phyloP scores from a whole-genome alignment of 2,329 filamentous ascomycete species.

The Diaporthe vexans region DNA sequence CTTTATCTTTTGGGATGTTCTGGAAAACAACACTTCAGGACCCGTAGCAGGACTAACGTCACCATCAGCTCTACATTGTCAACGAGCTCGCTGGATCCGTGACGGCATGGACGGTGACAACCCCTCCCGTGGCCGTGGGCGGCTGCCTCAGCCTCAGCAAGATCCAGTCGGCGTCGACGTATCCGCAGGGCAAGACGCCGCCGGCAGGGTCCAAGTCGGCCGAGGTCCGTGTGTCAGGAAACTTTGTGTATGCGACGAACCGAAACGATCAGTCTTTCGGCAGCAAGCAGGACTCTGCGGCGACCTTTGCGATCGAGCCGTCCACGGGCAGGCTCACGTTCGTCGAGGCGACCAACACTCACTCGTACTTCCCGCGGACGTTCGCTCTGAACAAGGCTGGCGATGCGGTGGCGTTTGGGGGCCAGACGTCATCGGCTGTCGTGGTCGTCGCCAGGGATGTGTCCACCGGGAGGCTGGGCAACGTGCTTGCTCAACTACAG shows the following conservation, averaged over 20 bases:
- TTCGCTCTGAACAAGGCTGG: slow-evolving; percentile 73
- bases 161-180: slow-evolving; percentile 62
- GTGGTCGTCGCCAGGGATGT: slow-evolving; percentile 69
- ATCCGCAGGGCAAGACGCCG: slow-evolving; percentile 52
- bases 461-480: slow-evolving; percentile 67
- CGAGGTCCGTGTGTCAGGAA: slow-evolving; percentile 66
- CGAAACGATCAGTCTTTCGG: slow-evolving; percentile 71
- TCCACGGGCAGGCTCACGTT: slow-evolving; percentile 64
- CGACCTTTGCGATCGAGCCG: slow-evolving; percentile 62
- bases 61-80: slow-evolving; percentile 53
- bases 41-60: too few relatives aligned
- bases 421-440: slow-evolving; percentile 72
- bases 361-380: slow-evolving; percentile 72
- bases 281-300: slow-evolving; percentile 67
- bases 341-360: slow-evolving; percentile 67
- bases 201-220: slow-evolving; percentile 49
- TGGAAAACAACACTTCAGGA: too few relatives aligned
- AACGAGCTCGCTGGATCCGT: slow-evolving; percentile 65
- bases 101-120: slow-evolving; percentile 63
- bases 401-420: slow-evolving; percentile 72
- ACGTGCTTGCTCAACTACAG: slow-evolving; percentile 56
- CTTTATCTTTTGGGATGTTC: too few relatives aligned
- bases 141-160: slow-evolving; percentile 62
- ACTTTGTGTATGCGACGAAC: slow-evolving; percentile 73
- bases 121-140: slow-evolving; percentile 51